Evolutionary conservation across 345 rosid species (phyloP), one percentile per base, ranked within the genome.

Genomic region (Linum lewisii): DNA sequence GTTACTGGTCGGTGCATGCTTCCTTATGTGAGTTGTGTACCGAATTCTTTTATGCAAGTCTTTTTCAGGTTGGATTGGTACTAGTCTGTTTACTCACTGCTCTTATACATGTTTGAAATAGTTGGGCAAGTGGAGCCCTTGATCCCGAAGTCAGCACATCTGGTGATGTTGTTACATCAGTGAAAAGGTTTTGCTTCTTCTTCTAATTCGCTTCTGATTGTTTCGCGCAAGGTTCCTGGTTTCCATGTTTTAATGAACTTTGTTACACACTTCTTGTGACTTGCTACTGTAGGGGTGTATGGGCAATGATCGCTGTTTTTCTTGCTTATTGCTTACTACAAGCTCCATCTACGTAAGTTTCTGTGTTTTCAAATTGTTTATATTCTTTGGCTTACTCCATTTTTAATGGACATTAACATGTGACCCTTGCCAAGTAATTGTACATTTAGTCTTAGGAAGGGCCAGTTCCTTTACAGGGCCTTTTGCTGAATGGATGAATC

Each of bases 291-390:
- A 93, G 99, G 84, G 99, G 99, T 64, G 75, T 85, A 55, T 89
- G 95, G 90, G 99, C 99, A 59, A 89, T 89, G 97, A 85, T 87
- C 71, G 96, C 96, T 1, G 99, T 93, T 73, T 93, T 89, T 74
- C 97, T 93, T 71, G 89, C 91, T 62, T 93, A 89, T 71, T 87
- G 97, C 81, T 73, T 89, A 84, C 79, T 93, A 62, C 99, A 93
- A 77, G 99, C 97, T 53, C 99, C 99, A 71, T 90, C 99, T 45
- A 93, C 99, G 99, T 90, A 72, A 79, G 84, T n/a, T n/a, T n/a
- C n/a, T n/a, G n/a, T n/a, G n/a, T n/a, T n/a, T n/a, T n/a, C n/a
- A n/a, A n/a, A n/a, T n/a, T n/a, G n/a, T n/a, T n/a, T n/a, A n/a
- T n/a, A n/a, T n/a, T n/a, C n/a, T n/a, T n/a, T n/a, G n/a, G n/a